Conservation (phyloP, 352 stramenopile genomes). For the Phytophthora boehmeriae region DNA sequence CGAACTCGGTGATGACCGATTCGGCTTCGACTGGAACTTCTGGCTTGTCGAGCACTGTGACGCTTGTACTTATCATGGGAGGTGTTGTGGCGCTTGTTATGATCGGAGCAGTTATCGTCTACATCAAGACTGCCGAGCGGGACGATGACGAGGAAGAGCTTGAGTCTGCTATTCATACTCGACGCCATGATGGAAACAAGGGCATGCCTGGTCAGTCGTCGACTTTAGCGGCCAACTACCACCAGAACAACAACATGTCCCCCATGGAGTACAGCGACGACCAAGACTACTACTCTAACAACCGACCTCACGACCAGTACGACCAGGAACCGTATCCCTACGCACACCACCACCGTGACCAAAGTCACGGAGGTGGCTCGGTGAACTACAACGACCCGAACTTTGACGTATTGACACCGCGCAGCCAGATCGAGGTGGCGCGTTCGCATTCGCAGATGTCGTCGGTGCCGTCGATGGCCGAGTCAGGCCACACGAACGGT, state of each 20-base stretch:
- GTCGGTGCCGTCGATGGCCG: conserved; percentile 36
- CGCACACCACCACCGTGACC: conserved; percentile 3
- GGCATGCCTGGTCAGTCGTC: conserved; percentile 25
- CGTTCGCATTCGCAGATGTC: conserved; percentile 38
- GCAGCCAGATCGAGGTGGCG: conserved; percentile 56
- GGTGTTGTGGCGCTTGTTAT: conserved; percentile 51
- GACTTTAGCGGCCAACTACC: conserved; percentile 38
- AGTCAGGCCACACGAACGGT: conserved; percentile 17
- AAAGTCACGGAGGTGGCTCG: conserved; percentile 2
- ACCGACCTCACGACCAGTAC: conserved; percentile 26
- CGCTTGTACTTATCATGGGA: conserved; percentile 54
- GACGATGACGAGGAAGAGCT: conserved; percentile 47
- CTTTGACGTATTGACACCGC: conserved; percentile 67
- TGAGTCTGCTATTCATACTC: conserved; percentile 25
- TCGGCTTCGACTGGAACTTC: conserved; percentile 23
- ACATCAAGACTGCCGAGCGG: conserved; percentile 41
- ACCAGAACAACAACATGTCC: conserved; percentile 38
- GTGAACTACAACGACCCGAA: conserved; percentile 57
- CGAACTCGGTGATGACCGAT: conserved; percentile 36
- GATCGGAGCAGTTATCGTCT: conserved; percentile 54
- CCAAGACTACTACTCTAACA: conserved; percentile 18
- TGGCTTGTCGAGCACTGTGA: conserved; percentile 34
- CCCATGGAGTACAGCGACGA: conserved; percentile 28
- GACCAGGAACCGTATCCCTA: conserved; percentile 28
- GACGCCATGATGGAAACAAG: conserved; percentile 14